These are phyloP conservation scores for Aspergillus ochraceoroseus DNA, from an alignment of 2,329 filamentous ascomycete species.

Conservation along the genomic window DNA sequence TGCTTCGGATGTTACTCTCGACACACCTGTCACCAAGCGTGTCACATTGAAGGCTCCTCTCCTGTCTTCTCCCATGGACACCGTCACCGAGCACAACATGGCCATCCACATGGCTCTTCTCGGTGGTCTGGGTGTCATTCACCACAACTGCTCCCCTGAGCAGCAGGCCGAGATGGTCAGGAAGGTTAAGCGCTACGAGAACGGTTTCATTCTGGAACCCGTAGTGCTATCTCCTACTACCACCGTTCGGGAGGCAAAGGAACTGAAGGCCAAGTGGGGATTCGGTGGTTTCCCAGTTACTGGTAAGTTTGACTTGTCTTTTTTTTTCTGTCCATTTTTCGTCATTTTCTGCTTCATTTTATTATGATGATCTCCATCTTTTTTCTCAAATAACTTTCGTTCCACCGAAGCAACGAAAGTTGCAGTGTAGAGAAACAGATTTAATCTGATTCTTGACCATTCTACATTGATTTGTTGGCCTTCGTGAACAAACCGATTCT, in stretches of 20 bases:
- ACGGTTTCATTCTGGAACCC: constrained; percentile 96
- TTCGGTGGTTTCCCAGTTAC: constrained; percentile 98
- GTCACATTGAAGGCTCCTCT: constrained; percentile 96
- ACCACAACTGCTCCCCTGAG: constrained; percentile 98
- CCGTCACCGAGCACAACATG: constrained; percentile 99
- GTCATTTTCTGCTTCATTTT: no score
- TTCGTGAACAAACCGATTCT: constrained; percentile 15
- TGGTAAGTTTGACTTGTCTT: constrained; percentile 60
- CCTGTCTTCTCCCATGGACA: constrained; percentile 98
- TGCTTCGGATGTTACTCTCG: constrained; percentile 79
- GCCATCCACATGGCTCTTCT: constrained; percentile 75
- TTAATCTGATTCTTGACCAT: constrained; percentile 44
- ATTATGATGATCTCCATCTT: constrained; percentile 67
- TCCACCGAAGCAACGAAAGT: constrained; percentile 91
- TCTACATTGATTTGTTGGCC: background rate
- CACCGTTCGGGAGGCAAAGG: constrained; percentile 85
- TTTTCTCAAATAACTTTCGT: constrained; percentile 95
- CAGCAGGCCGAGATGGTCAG: constrained; percentile 98
- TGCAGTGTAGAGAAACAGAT: constrained; percentile 73
- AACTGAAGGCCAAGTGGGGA: constrained; percentile 94
- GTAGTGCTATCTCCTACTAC: constrained; percentile 83
- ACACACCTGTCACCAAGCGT: constrained; percentile 89
- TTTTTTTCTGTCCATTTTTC: no score
- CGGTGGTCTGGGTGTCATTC: constrained; percentile 70
- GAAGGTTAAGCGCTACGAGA: constrained; percentile 99